Percentiles rank a stretch among this genome's conserved stretches.
Conservation (phyloP, 176 grass and related monocot species). For the Cenchrus fungigraminus region DNA sequence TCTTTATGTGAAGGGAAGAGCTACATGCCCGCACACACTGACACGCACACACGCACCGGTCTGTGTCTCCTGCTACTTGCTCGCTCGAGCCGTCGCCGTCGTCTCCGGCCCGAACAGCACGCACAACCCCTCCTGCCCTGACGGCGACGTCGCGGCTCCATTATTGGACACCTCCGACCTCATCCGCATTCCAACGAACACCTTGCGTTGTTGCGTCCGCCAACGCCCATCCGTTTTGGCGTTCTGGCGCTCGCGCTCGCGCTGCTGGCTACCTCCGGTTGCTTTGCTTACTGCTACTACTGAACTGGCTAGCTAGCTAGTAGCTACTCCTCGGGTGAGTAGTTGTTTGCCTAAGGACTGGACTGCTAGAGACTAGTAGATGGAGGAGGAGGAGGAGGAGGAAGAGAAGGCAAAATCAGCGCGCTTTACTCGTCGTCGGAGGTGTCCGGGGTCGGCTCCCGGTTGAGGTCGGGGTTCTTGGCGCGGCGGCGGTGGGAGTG, state of each 20-base stretch:
- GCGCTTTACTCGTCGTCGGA: conserved; percentile 63
- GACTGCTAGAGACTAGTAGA: conserved; percentile 1
- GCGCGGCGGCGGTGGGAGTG: conserved; percentile 38
- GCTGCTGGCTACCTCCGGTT: not conserved
- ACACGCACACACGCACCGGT: not conserved
- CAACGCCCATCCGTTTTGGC: not conserved
- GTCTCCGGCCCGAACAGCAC: conserved; percentile 20
- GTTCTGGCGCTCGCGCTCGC: not conserved
- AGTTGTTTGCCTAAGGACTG: not conserved
- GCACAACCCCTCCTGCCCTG: conserved; percentile 1
- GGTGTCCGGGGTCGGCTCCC: conserved; percentile 69
- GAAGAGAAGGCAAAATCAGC: conserved; percentile 4
- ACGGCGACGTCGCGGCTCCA: conserved; percentile 52
- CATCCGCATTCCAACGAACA: conserved; percentile 48
- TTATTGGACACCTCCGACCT: conserved; percentile 53
- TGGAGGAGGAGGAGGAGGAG: not conserved
- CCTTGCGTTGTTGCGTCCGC: conserved; percentile 37
- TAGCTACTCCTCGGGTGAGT: not conserved
- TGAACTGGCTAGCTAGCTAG: conserved; percentile 33
- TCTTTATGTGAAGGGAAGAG: conserved; percentile 26
- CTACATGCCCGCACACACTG: conserved; percentile 22
- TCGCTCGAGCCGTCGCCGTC: not conserved
- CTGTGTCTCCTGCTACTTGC: not conserved
- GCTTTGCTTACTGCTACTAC: conserved; percentile 21
- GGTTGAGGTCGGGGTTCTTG: conserved; percentile 92